Evolutionary conservation across 306 rosid species (phyloP).

Genomic region (Adenanthera pavonina): DNA sequence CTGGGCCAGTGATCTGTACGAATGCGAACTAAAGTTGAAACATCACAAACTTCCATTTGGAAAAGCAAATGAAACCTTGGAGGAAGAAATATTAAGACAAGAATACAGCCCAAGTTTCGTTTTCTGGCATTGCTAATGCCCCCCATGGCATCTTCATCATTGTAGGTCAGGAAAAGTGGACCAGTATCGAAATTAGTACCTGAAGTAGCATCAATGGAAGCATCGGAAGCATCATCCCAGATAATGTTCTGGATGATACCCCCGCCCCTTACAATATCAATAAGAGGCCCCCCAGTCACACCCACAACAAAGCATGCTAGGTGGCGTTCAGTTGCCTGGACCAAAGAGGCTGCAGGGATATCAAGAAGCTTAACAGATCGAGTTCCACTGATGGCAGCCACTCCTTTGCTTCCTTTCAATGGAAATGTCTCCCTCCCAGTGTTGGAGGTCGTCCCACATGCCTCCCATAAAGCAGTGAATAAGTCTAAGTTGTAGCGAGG

Average conservation of each 20-base stretch:
- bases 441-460: slow-evolving; percentile 78
- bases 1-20: slow-evolving; percentile 99
- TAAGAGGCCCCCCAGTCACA: slow-evolving; percentile 81
- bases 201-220: slow-evolving; percentile 47
- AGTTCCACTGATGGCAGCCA: slow-evolving; percentile 87
- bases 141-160: slow-evolving; percentile 57
- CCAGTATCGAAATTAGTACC: slow-evolving; percentile 50
- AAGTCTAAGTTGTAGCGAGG: slow-evolving; percentile 70
- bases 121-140: slow-evolving; percentile 45
- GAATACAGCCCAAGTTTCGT: slow-evolving; percentile 73
- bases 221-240: slow-evolving; percentile 61
- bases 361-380: slow-evolving; percentile 91
- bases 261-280: slow-evolving; percentile 64
- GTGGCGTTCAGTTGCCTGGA: slow-evolving; percentile 76
- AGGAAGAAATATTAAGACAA: slow-evolving; percentile 86
- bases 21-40: slow-evolving; percentile 86
- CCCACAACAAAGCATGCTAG: slow-evolving; percentile 78
- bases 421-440: slow-evolving; percentile 85
- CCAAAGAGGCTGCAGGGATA: slow-evolving; percentile 64
- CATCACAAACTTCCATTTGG: slow-evolving; percentile 88
- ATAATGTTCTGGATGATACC: slow-evolving; percentile 70
- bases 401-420: slow-evolving; percentile 86
- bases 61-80: slow-evolving; percentile 97
- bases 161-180: slow-evolving; percentile 80
- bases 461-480: slow-evolving; percentile 92